A percentile compares a stretch with the other conserved stretches of the same genome.
phyloP scores from a whole-genome alignment of 768 basidiomycete genomes.

The Boletellus emodensis region DNA sequence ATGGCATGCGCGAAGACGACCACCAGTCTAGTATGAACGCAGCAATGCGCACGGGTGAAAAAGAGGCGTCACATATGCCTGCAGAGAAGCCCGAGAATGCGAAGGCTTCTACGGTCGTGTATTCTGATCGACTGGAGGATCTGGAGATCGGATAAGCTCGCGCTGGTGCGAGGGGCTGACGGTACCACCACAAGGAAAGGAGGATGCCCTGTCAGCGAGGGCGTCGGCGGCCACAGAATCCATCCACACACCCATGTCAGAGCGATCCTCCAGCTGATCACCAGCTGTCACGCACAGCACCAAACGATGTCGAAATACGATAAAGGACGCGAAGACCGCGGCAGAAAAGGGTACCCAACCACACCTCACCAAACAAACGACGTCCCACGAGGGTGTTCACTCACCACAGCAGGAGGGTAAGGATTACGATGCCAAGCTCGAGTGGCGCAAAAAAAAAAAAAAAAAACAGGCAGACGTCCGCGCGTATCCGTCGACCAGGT shows the following conservation, averaged over 20 bases:
- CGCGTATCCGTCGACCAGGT: constrained; percentile 8
- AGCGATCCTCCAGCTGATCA: background rate
- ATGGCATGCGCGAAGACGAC: constrained; percentile 22
- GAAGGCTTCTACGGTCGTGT: constrained; percentile 18
- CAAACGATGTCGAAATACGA: constrained; percentile 26
- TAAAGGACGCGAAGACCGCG: constrained; percentile 18
- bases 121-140: constrained; percentile 3
- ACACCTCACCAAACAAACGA: background rate
- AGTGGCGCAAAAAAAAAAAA: constrained; percentile 14
- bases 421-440: constrained; percentile 13
- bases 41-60: too few relatives aligned
- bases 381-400: too few relatives aligned
- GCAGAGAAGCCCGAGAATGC: constrained; percentile 22
- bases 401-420: constrained; percentile 26
- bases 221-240: constrained; percentile 14
- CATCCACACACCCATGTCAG: constrained; percentile 19
- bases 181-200: constrained; percentile 19
- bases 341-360: constrained; percentile 5
- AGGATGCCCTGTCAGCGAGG: background rate
- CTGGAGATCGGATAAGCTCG: constrained; percentile 3
- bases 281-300: constrained; percentile 19
- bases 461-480: too few relatives aligned
- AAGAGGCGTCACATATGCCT: constrained; percentile 17
- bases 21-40: too few relatives aligned
- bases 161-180: background rate